A percentile compares a stretch with the other conserved stretches of the same genome.
phyloP scores from a whole-genome alignment of 2,329 filamentous ascomycete genomes.

The Cladobotryum mycophilum region DNA sequence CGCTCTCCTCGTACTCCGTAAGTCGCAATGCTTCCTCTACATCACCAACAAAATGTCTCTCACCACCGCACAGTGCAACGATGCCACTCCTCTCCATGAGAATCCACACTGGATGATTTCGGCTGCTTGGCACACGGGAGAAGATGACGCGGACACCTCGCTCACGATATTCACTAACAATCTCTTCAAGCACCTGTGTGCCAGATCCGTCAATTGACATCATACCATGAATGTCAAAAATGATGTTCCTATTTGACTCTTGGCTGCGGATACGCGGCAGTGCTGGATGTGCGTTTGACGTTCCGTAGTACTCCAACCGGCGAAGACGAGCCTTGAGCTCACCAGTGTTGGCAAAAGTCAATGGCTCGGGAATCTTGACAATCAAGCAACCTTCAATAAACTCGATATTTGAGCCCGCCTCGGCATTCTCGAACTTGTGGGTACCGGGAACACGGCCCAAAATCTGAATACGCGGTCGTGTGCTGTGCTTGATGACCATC shows the following conservation, averaged over 20 bases:
- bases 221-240: constrained; percentile 98
- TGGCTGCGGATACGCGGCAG: constrained; percentile 69
- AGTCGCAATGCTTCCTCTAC: constrained; percentile 79
- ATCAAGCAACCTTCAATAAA: constrained; percentile 90
- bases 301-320: constrained; percentile 86
- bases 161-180: constrained; percentile 73
- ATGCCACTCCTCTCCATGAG: constrained; percentile 78
- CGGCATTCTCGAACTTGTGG: constrained; percentile 79
- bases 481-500: constrained; percentile 83
- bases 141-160: constrained; percentile 74
- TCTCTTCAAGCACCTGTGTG: constrained; percentile 84
- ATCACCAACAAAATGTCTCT: constrained; percentile 69
- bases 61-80: constrained; percentile 72
- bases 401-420: constrained; percentile 66
- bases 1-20: constrained; percentile 64
- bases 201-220: constrained; percentile 90
- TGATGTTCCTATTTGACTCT: constrained; percentile 85
- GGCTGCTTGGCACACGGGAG: constrained; percentile 46
- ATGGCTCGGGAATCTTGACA: constrained; percentile 92
- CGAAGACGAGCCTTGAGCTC: constrained; percentile 79
- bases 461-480: constrained; percentile 91
- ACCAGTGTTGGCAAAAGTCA: constrained; percentile 96
- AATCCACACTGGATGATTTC: constrained; percentile 55
- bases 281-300: constrained; percentile 74
- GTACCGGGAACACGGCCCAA: constrained; percentile 82